Evolutionary conservation across 352 stramenopile genomes (phyloP).

Genomic region (Phytophthora podocarpi): DNA sequence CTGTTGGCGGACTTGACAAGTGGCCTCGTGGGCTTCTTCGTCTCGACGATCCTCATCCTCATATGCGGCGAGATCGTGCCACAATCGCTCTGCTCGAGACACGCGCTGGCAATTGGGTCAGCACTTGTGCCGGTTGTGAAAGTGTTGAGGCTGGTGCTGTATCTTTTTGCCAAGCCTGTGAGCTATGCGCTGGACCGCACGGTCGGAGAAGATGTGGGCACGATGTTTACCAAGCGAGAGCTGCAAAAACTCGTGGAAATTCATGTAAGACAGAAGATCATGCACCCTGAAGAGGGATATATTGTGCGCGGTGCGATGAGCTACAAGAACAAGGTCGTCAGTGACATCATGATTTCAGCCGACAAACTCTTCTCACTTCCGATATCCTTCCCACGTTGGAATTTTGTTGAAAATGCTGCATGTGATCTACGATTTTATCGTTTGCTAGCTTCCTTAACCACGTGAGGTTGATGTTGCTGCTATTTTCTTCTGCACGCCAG

Average conservation of each 20-base stretch:
- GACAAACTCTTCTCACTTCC: constrained; percentile 77
- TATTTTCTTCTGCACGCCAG: constrained; percentile 39
- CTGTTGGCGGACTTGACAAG: constrained; percentile 93
- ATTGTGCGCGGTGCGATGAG: constrained; percentile 94
- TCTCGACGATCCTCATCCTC: constrained; percentile 95
- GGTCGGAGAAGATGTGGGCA: constrained; percentile 95
- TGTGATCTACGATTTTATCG: neutral
- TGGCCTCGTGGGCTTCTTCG: constrained; percentile 92
- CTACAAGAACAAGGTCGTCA: constrained; percentile 79
- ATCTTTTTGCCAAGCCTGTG: constrained; percentile 91
- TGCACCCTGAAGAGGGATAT: constrained; percentile 94
- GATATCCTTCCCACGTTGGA: constrained; percentile 51
- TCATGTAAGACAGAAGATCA: constrained; percentile 90
- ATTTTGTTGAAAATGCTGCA: neutral
- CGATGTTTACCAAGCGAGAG: constrained; percentile 93
- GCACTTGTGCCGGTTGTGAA: constrained; percentile 91
- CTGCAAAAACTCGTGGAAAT: constrained; percentile 97
- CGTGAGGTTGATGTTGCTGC: constrained; percentile 18
- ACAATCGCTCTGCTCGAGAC: constrained; percentile 92
- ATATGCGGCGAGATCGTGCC: constrained; percentile 95
- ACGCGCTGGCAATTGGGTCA: constrained; percentile 84
- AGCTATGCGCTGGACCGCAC: constrained; percentile 90
- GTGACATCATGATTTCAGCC: constrained; percentile 94
- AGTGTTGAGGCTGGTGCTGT: constrained; percentile 93
- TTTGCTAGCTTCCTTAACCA: constrained; percentile 29